Evolutionary conservation across 208 protist genomes (phyloP).

Genomic region (Acanthamoeba divionensis): DNA sequence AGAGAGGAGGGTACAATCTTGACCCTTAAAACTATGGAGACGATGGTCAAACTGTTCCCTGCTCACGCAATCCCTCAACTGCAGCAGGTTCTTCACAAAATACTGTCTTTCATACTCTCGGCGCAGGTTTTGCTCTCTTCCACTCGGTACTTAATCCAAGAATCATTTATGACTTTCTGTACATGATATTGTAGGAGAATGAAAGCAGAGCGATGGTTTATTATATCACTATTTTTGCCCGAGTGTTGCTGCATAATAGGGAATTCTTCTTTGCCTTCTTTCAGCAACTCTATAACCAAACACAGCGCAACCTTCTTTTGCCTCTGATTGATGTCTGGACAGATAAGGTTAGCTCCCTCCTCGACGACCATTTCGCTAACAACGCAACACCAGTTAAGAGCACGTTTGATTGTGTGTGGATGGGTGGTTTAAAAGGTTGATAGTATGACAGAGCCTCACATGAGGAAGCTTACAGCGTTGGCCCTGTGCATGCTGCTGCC

Average conservation of each 20-base stretch:
- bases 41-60: neutral
- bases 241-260: constrained; percentile 9
- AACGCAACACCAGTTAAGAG: neutral
- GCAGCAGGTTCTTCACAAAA: neutral
- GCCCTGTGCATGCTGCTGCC: constrained; percentile 27
- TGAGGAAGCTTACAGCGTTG: constrained; percentile 38
- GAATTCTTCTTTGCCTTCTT: constrained; percentile 43
- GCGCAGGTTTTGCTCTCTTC: neutral
- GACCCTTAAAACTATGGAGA: constrained; percentile 42
- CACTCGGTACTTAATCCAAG: neutral
- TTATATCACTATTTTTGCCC: constrained; percentile 45
- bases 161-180: neutral
- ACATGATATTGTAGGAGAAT: neutral
- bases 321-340: constrained; percentile 11
- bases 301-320: neutral
- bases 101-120: neutral
- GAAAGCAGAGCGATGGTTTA: constrained; percentile 11
- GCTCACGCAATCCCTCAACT: neutral
- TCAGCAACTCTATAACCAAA: constrained; percentile 6
- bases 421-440: neutral
- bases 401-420: neutral
- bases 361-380: neutral
- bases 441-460: constrained; percentile 30
- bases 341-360: neutral
- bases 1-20: constrained; percentile 44